A percentile compares a stretch with the other conserved stretches of the same genome.
phyloP scores from a whole-genome alignment of 2,329 filamentous ascomycete genomes.

The Arthroderma sp. region DNA sequence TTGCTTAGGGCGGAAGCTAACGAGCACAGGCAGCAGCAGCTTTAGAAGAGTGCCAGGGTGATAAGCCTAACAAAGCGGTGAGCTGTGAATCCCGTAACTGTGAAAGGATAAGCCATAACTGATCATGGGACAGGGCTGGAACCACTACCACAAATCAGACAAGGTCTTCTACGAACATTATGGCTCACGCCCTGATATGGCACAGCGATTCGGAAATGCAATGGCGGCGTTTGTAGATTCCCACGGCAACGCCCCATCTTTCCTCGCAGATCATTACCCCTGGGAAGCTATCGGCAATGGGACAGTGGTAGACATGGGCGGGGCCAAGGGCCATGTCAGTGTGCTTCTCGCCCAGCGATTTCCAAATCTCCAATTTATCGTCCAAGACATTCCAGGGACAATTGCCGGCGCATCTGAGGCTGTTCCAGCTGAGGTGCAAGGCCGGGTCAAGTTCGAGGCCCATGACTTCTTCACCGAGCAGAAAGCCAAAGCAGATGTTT shows the following conservation, averaged over 20 bases:
- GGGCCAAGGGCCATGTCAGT: conserved; percentile 8
- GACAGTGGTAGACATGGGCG: conserved; percentile 11
- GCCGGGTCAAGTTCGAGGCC: conserved; percentile 25
- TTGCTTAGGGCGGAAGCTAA: too few species aligned
- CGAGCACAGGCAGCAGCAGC: too few species aligned
- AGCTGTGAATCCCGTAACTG: too few species aligned
- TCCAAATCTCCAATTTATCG: conserved; percentile 14
- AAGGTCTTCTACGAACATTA: too few species aligned
- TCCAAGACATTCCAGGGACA: conserved; percentile 11
- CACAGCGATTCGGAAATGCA: conserved; percentile 2
- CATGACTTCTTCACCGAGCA: conserved; percentile 50
- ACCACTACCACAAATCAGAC: too few species aligned
- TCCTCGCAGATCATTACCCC: conserved; percentile 2
- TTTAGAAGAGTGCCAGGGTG: too few species aligned
- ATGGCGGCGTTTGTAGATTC: background rate
- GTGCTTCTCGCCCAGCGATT: conserved; percentile 8
- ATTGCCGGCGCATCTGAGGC: conserved; percentile 1
- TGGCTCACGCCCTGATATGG: conserved; percentile 1
- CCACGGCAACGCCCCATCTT: background rate
- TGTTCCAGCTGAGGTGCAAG: conserved; percentile 5
- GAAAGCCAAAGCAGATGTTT: conserved; percentile 43
- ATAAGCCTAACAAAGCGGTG: too few species aligned
- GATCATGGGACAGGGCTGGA: too few species aligned
- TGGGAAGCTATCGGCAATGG: conserved; percentile 8
- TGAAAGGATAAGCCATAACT: too few species aligned